Evolutionary conservation across 441 rosid species (phyloP), one percentile per base, ranked within the genome.

Genomic region (Gossypium laxum): DNA sequence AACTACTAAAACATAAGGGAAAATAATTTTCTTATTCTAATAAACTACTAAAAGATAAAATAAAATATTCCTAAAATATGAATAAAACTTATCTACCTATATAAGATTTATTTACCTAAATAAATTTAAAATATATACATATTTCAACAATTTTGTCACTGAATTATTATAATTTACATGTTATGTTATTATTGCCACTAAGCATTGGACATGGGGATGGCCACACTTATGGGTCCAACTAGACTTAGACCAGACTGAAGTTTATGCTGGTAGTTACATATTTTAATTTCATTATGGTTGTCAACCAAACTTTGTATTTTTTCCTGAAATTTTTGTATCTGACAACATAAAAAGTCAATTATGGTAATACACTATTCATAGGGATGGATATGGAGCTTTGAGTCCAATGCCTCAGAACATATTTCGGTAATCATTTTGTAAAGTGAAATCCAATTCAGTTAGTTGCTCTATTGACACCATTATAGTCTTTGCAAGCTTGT

Each of bases 351-450:
- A 48, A 19, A 0, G 5, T 3, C 0, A 18, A 15, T 15, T n/a
- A 12, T 26, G 41, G 19, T 71, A 60, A 65, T 77, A 34, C 24
- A 51, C 73, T 2, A 62, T 38, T 38, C 11, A 38, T 6, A 51
- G 22, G 56, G 11, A 5, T 17, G 58, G 34, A 68, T 81, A 67
- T 71, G 87, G 62, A 86, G 80, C 81, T 85, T 78, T 84, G 55
- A 87, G 50, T 17, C 88, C 69, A 83, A 63, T 47, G 77, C 81
- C 52, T 86, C 84, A 0, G 87, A 83, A 72, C 86, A 86, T 11
- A 84, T 81, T 54, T 75, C 78, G 24, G 73, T 75, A 90, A 83
- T 88, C 82, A 77, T 86, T 56, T 28, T 75, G 70, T 86, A 82
- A 62, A 88, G 85, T 0, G 90, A 82, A 34, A 69, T 82, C 69